Base-by-base conservation (phyloP, 257 asterid genomes). In the Coffea canephora region DNA sequence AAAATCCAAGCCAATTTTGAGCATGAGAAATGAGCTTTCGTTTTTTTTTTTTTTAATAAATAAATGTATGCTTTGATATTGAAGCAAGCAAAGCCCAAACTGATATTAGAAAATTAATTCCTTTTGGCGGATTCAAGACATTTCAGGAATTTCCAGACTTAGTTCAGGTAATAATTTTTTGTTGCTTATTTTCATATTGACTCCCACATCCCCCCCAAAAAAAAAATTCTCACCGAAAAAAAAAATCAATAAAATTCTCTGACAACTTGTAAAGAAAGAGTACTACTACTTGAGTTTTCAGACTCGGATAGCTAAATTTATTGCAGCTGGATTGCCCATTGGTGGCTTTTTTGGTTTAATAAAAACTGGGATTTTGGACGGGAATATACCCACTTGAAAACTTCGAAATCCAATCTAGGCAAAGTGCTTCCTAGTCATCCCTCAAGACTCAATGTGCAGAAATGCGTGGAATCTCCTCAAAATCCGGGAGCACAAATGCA, bases 361-460 rank as follows among this genome's bases (percentile, higher is more conserved):
- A n/a, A 27, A 10, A 52, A 48, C 19, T 19, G 14, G 50, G 2
- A 19, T 11, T 12, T 50, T 49, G 31, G 7, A 41, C 10, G 14
- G 59, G 78, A 75, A 59, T 75, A 75, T 75, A 57, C 70, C 54
- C 70, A 75, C 78, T 59, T 59, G 59, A 75, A 39, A 41, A 41
- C 78, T 41, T 75, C 59, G 43, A 75, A 59, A 75, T 61, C 45
- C 23, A 59, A 74, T 57, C 41, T 57, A 75, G 54, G 34, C 39
- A 75, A 75, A 75, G 6, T 41, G 36, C 52, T 39, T 75, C 13
- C 65, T 31, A 50, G 11, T 74, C 69, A 23, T 65, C 34, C 31
- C 23, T 75, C 78, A 23, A 75, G n/a, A 68, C 68, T 50, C 45
- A 36, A 39, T 69, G 55, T 75, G 72, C 43, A 45, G 79, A 76